A percentile compares a stretch with the other conserved stretches of the same genome.
Conservation (phyloP, 2,329 filamentous ascomycete species). For the Fonsecaea monophora region DNA sequence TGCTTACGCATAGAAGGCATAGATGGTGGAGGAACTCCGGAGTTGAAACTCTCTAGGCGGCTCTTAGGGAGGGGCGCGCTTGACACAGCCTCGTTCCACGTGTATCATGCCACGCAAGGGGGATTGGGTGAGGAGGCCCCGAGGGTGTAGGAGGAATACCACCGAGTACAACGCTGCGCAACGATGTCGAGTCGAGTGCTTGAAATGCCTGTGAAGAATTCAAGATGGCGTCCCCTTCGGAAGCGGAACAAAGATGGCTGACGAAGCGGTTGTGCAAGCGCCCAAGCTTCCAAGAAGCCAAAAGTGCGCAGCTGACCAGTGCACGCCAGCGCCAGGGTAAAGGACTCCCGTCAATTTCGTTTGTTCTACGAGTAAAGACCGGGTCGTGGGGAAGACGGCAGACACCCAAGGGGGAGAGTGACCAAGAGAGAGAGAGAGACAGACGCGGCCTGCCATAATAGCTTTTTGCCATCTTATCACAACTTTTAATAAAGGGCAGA, state of each 20-base stretch:
- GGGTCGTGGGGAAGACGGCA: background rate
- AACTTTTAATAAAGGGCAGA: background rate
- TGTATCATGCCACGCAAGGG: background rate
- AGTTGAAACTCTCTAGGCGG: background rate
- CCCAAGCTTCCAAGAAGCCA: constrained; percentile 2
- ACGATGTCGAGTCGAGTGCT: no score
- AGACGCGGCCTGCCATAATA: background rate
- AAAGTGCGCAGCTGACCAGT: constrained; percentile 3
- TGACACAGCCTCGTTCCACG: constrained; percentile 4
- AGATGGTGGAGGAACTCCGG: background rate
- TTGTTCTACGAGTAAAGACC: background rate
- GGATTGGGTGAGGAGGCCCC: background rate
- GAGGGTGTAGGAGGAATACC: no score
- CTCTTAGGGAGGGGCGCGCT: background rate
- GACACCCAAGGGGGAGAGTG: background rate
- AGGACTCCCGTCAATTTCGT: background rate
- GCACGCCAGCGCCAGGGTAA: background rate
- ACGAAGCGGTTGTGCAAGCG: constrained; percentile 11
- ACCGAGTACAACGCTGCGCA: no score
- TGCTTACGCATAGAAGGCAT: background rate
- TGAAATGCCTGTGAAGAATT: background rate
- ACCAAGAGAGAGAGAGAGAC: no score
- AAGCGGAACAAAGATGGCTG: constrained; percentile 1
- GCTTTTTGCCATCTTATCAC: background rate
- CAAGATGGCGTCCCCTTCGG: background rate